phyloP scores from a whole-genome alignment of 2,329 filamentous ascomycete genomes.

The Curvularia hawaiiensis region DNA sequence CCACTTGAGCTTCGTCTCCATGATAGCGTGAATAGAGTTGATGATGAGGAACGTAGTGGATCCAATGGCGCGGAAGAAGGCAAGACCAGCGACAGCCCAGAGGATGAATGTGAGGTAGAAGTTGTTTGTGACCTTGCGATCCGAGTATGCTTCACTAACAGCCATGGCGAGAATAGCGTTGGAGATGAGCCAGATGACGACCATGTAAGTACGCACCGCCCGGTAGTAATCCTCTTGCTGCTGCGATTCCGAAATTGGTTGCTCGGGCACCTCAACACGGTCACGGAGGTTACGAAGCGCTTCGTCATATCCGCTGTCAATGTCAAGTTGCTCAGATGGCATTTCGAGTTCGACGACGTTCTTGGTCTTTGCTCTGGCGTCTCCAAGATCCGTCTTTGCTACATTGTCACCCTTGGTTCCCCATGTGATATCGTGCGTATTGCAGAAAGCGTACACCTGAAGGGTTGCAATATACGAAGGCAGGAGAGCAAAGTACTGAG shows the following conservation, averaged over 20 bases:
- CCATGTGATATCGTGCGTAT: constrained; percentile 98
- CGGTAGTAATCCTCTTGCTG: constrained; percentile 99
- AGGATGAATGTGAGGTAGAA: constrained; percentile 92
- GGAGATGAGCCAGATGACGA: constrained; percentile 88
- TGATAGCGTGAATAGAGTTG: constrained; percentile 80
- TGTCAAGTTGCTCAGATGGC: constrained; percentile 96
- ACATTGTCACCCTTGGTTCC: constrained; percentile 99
- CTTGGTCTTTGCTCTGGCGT: constrained; percentile 74
- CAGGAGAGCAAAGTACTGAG: constrained; percentile 90
- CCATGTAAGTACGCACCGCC: constrained; percentile 96
- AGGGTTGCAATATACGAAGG: constrained; percentile 96
- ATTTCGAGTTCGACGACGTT: constrained; percentile 93
- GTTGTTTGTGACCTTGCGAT: constrained; percentile 75
- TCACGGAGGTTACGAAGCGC: constrained; percentile 95
- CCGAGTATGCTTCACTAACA: constrained; percentile 82
- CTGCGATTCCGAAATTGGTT: constrained; percentile 72
- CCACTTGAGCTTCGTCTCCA: constrained; percentile 80
- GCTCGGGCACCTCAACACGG: constrained; percentile 76
- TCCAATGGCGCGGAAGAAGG: constrained; percentile 86
- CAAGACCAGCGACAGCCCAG: constrained; percentile 86
- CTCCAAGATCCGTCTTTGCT: constrained; percentile 87
- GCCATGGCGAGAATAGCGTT: constrained; percentile 95
- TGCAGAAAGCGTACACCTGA: constrained; percentile 98
- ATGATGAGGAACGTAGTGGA: constrained; percentile 81
- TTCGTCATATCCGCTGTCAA: constrained; percentile 96